Evolutionary conservation across 805 yeast species (phyloP).

Genomic region (Candida stauntonica): DNA sequence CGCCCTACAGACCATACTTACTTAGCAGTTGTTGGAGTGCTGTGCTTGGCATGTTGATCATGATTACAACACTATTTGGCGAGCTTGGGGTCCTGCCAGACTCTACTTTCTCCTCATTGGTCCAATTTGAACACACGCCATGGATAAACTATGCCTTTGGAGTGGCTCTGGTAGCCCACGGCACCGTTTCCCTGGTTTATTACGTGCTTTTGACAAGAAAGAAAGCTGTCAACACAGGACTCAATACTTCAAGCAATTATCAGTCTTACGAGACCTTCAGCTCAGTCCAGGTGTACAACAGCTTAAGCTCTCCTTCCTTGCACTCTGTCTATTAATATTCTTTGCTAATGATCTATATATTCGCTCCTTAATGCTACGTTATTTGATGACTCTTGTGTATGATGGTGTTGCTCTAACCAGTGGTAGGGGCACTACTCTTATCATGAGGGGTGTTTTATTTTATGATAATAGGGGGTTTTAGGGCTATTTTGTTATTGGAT

Average conservation of each 20-base stretch:
- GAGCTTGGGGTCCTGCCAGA: not conserved
- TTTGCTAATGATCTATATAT: too few species aligned
- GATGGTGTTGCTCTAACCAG: too few species aligned
- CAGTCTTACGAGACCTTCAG: not conserved
- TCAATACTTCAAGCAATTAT: not conserved
- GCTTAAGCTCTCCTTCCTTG: conserved; percentile 15
- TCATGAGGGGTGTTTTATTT: too few species aligned
- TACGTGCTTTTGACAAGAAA: conserved; percentile 2
- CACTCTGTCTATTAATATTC: conserved; percentile 4
- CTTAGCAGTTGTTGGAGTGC: conserved; percentile 43
- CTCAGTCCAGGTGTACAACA: conserved; percentile 15
- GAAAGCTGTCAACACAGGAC: not conserved
- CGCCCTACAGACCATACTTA: conserved; percentile 90
- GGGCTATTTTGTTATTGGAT: too few species aligned
- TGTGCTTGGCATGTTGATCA: conserved; percentile 26
- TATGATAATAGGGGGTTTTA: too few species aligned
- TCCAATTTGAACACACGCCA: not conserved
- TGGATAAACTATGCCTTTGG: conserved; percentile 3
- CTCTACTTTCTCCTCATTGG: not conserved
- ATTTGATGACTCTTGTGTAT: not conserved
- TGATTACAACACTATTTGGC: not conserved
- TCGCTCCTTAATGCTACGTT: not conserved
- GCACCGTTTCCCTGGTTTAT: not conserved
- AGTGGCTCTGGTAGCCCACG: conserved; percentile 1
- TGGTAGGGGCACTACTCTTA: too few species aligned